A percentile compares a stretch with the other conserved stretches of the same genome.
Conservation (phyloP, 2,329 filamentous ascomycete genomes). For the Pyricularia pennisetigena region DNA sequence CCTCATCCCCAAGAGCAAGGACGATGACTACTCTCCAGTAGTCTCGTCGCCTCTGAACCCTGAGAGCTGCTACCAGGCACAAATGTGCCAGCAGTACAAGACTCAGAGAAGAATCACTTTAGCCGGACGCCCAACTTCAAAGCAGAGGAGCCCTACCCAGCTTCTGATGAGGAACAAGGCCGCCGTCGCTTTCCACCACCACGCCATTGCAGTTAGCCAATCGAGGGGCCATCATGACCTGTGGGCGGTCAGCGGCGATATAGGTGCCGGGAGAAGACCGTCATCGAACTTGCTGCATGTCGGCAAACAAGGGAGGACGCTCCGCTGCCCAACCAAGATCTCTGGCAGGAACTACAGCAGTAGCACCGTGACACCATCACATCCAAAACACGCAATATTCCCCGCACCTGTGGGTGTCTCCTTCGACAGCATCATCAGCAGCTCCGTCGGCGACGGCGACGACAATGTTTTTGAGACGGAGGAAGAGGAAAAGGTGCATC, state of each 20-base stretch:
- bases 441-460: not conserved
- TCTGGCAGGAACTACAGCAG: not conserved
- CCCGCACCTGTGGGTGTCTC: not conserved
- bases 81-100: constrained; percentile 5
- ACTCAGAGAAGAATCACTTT: not conserved
- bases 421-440: not conserved
- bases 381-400: not conserved
- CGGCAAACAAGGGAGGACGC: not conserved
- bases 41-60: constrained; percentile 12
- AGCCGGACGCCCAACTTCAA: not conserved
- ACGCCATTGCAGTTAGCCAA: not conserved
- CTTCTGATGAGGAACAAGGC: constrained; percentile 2
- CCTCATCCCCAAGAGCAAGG: constrained; percentile 5
- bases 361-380: not conserved
- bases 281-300: not conserved
- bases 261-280: not conserved
- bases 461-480: not conserved
- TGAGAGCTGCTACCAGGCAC: constrained; percentile 8
- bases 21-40: constrained; percentile 6
- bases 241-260: not conserved
- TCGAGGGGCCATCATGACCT: not conserved
- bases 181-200: not conserved
- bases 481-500: not conserved
- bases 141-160: constrained; percentile 4
- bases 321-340: not conserved